phyloP scores from a whole-genome alignment of 208 protist genomes.

The Trypanosoma mega region DNA sequence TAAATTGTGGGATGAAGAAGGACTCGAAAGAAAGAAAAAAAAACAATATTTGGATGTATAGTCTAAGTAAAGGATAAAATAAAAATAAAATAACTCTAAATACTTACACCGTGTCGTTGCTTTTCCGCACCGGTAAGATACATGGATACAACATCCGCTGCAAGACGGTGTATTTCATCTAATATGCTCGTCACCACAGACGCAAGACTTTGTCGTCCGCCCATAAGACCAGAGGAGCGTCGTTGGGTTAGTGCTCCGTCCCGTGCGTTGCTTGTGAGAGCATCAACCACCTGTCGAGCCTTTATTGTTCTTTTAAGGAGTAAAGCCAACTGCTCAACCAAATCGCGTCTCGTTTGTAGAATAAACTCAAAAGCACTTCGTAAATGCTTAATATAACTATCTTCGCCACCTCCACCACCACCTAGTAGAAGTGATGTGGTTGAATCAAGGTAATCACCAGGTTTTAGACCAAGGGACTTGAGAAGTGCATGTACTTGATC shows the following conservation, averaged over 20 bases:
- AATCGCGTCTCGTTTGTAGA: conserved; percentile 59
- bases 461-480: neutral
- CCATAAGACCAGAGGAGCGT: neutral
- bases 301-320: conserved; percentile 55
- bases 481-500: neutral
- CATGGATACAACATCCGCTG: conserved; percentile 37
- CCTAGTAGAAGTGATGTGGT: conserved; percentile 18
- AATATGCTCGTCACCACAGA: conserved; percentile 51
- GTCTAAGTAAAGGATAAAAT: neutral
- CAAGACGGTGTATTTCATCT: conserved; percentile 56
- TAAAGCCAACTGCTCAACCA: conserved; percentile 64
- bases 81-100: conserved; percentile 11
- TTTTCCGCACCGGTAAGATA: conserved; percentile 66
- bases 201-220: conserved; percentile 28
- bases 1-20: neutral
- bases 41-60: neutral
- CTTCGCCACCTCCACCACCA: conserved; percentile 36
- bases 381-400: conserved; percentile 63
- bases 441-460: neutral
- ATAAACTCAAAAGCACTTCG: conserved; percentile 82
- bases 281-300: conserved; percentile 66
- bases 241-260: neutral
- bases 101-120: conserved; percentile 48
- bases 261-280: conserved; percentile 36
- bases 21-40: conserved; percentile 2